Base-by-base conservation (phyloP, 1,284 basidiomycete species). In the Tilletia walkeri region DNA sequence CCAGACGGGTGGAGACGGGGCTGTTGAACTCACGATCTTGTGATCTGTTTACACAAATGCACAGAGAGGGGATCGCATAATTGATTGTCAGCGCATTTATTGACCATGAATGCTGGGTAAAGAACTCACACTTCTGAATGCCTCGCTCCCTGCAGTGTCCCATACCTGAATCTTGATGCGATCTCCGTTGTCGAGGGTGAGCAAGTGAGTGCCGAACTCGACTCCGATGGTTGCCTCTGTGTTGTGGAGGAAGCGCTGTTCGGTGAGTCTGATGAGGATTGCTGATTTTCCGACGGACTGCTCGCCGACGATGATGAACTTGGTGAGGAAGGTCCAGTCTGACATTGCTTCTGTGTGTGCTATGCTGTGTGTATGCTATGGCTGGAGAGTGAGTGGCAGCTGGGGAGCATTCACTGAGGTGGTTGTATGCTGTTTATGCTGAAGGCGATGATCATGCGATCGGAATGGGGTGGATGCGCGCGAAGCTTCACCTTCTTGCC, bases 211-310 rank as follows among this genome's bases (percentile, higher is more conserved):
- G 36, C 81, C 81, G 65, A 82, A 83, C 67, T 83, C 81, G 49
- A 83, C 81, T 7, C 81, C 81, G 39, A 83, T 80, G 12, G 81
- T 83, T 1, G 81, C 74, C 45, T 80, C 79, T 0, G 81, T 73
- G 20, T 80, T 75, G 54, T 75, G 66, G 9, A 83, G 70, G 69
- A 82, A 83, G 0, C 80, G 75, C 36, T 82, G 77, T 36, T 83
- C 81, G 24, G 81, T 83, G 10, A 82, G 70, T 0, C 80, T 74
- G 0, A 83, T 76, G 2, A 83, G 73, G 14, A 83, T 66, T 5
- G 80, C 79, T 1, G 80, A 81, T 66, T 83, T 83, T 30, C 81
- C 81, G 0, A 83, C 81, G 36, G 75, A 76, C 2, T 79, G 75
- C 65, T 83, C 81, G 14, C 72, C 71, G 50, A 79, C 80, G 50